phyloP scores from a whole-genome alignment of 176 grass and related monocot species.

The Carex parvula region DNA sequence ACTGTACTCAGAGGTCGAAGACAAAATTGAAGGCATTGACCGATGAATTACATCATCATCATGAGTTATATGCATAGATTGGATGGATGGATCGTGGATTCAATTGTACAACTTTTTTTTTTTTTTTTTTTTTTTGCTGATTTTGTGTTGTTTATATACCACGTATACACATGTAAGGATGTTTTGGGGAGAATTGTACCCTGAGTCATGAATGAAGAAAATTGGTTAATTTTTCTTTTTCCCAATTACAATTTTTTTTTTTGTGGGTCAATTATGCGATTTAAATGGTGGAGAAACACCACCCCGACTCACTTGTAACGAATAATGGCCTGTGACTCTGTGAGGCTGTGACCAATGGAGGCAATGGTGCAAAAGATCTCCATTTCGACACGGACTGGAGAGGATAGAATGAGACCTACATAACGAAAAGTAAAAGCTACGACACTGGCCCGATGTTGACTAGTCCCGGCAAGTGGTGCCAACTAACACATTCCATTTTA shows the following conservation, averaged over 20 bases:
- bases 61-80: neutral
- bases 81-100: neutral
- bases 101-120: constrained; percentile 12
- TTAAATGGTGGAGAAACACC: neutral
- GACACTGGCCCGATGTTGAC: neutral
- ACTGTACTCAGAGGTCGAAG: constrained; percentile 92
- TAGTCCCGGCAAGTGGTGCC: neutral
- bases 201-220: constrained; percentile 2
- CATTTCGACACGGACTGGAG: neutral
- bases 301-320: too few species aligned
- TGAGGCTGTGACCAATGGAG: too few species aligned
- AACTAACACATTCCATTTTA: neutral
- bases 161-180: neutral
- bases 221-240: constrained; percentile 2
- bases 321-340: too few species aligned
- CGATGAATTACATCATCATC: constrained; percentile 34
- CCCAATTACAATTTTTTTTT: neutral
- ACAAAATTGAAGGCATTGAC: constrained; percentile 99
- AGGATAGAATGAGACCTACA: neutral
- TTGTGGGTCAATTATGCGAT: neutral
- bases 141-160: neutral
- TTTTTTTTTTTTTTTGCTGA: constrained; percentile 11
- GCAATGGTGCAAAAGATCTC: neutral
- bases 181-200: neutral
- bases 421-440: constrained; percentile 14